phyloP scores from a whole-genome alignment of 345 rosid genomes.

The Erodium maritimum region DNA sequence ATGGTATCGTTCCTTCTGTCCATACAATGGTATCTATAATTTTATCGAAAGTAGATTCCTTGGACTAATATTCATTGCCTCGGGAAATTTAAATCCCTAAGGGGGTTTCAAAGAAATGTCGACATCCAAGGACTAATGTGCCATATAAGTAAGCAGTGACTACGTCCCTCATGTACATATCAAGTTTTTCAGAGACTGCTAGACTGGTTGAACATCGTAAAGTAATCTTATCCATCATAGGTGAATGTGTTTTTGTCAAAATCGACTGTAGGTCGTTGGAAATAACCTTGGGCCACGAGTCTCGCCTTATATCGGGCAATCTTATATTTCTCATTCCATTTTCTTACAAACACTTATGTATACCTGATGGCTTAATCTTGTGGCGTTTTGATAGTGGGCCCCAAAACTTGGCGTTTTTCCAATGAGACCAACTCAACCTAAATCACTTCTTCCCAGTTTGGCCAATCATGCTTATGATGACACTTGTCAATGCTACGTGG shows the following conservation, averaged over 20 bases:
- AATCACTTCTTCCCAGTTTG: neutral
- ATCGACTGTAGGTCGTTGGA: neutral
- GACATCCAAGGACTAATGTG: neutral
- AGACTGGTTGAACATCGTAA: neutral
- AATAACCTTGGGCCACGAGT: neutral
- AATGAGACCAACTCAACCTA: neutral
- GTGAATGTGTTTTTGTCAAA: neutral
- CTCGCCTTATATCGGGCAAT: neutral
- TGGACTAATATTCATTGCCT: neutral
- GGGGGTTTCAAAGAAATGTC: neutral
- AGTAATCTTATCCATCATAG: neutral
- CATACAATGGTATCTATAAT: neutral
- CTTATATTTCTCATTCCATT: neutral
- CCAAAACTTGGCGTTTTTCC: neutral
- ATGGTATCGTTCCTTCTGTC: too few relatives aligned
- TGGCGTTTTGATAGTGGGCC: neutral
- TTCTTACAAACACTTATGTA: neutral
- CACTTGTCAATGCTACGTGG: too few relatives aligned
- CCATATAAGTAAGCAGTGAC: neutral
- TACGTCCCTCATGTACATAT: neutral
- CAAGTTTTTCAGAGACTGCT: neutral
- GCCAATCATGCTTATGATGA: constrained; percentile 1
- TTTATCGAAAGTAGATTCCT: neutral
- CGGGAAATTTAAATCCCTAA: neutral
- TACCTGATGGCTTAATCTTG: neutral